A percentile compares a stretch with the other conserved stretches of the same genome.
phyloP scores from a whole-genome alignment of 768 basidiomycete genomes.

The Kwoniella dejecticola region DNA sequence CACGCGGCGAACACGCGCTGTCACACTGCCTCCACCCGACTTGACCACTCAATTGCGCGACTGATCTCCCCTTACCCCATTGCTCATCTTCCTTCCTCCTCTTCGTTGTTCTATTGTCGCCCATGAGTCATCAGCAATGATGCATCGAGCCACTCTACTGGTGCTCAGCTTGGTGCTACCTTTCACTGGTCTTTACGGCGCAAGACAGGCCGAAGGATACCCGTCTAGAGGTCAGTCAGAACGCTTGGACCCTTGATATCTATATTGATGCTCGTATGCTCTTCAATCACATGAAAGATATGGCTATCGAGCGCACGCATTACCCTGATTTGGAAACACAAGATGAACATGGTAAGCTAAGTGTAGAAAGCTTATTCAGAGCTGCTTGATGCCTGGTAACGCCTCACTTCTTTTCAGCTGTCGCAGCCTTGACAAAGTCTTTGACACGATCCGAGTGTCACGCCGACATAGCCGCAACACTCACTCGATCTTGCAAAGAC shows the following conservation, averaged over 20 bases:
- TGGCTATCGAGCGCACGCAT: no score
- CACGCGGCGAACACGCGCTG: no score
- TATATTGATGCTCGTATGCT: no score
- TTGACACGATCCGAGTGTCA: conserved; percentile 28
- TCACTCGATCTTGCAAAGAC: conserved; percentile 4
- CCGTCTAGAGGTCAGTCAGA: no score
- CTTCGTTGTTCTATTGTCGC: neutral
- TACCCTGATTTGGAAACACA: no score
- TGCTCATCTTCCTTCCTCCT: neutral
- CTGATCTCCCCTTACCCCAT: neutral
- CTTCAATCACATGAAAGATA: no score
- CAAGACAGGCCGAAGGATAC: no score
- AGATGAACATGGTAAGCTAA: no score
- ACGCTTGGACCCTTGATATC: no score
- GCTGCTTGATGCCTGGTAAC: neutral
- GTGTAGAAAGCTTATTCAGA: no score
- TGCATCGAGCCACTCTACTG: neutral
- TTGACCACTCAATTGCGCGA: neutral
- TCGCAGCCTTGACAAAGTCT: conserved; percentile 9
- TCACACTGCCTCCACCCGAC: conserved; percentile 1
- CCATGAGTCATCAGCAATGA: neutral
- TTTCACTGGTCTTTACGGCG: no score
- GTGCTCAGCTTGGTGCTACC: neutral
- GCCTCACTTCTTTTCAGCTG: no score
- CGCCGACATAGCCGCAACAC: conserved; percentile 18